Evolutionary conservation across 2,329 filamentous ascomycete genomes (phyloP).

Genomic region (Penicillium sp.): DNA sequence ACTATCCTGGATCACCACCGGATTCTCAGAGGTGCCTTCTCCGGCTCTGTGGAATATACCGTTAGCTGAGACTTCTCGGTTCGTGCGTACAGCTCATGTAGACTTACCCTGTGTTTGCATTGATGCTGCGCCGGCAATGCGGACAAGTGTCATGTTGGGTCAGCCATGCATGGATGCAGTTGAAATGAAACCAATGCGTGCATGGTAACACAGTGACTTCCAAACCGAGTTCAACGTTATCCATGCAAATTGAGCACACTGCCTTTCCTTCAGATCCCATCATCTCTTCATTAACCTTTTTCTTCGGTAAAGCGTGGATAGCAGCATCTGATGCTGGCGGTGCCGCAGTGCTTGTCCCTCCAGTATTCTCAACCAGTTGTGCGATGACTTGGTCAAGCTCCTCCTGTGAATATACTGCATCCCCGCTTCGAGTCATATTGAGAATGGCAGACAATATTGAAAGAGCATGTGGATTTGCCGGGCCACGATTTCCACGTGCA

Average conservation of each 20-base stretch:
- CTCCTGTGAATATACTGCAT: constrained; percentile 88
- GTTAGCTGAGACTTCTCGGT: constrained; percentile 7
- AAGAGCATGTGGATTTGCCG: constrained; percentile 37
- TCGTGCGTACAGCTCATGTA: not conserved
- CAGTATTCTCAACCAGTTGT: constrained; percentile 79
- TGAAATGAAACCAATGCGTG: constrained; percentile 88
- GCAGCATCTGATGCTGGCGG: constrained; percentile 75
- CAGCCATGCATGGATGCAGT: constrained; percentile 80
- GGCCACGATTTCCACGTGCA: constrained; percentile 13
- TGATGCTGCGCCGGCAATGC: constrained; percentile 45
- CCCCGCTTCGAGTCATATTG: constrained; percentile 56
- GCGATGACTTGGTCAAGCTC: constrained; percentile 85
- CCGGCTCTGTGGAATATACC: constrained; percentile 11
- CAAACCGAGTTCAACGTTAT: constrained; percentile 69
- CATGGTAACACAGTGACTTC: constrained; percentile 79
- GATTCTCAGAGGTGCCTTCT: constrained; percentile 20
- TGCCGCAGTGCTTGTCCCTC: constrained; percentile 66
- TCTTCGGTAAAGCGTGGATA: constrained; percentile 70
- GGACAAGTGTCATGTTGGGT: constrained; percentile 91
- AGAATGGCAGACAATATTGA: constrained; percentile 44
- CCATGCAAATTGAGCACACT: constrained; percentile 95
- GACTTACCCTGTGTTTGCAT: constrained; percentile 24
- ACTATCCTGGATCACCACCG: constrained; percentile 14
- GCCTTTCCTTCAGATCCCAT: constrained; percentile 63
- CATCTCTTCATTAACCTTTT: constrained; percentile 67